Base-by-base conservation (phyloP, 75 land plant species). In the Larix kaempferi region DNA sequence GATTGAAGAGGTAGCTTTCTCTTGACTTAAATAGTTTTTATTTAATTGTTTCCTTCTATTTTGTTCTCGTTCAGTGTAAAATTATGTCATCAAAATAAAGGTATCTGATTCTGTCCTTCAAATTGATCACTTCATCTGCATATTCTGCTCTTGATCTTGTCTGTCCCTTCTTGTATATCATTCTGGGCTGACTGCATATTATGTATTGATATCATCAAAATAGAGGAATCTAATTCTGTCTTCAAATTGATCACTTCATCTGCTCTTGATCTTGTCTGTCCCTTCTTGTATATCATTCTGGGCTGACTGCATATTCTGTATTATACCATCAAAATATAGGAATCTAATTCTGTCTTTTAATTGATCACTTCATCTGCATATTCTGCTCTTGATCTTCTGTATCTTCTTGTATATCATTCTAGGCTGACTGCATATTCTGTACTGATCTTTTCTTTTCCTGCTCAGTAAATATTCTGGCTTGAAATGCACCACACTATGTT, bases 1-100 rank as follows among this genome's bases (percentile, higher is more conserved):
- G 92, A 7, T 27, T 88, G 19, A 74, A 72, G 58, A 92, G 92
- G 94, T 88, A 37, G 39, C 49, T 37, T 6, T 35, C 6, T 13
- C 33, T 66, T 26, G 6, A 66, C 1, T 5, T 3, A 66, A 21
- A 33, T 66, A 4, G 1, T n/a, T 37, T 39, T 33, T 6, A 33
- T 66, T 37, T 26, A 17, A 11, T 75, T 23, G n/a, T 44, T 74
- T 11, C 19, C 11, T 39, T 5, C 26, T 74, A 3, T 23, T 11
- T 39, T 35, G 26, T 14, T 74, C 4, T 74, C 15, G 2, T 61
- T 61, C 0, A 23, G 64, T 16, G 64, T 23, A n/a, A 61, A 8
- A 17, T 61, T 61, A 61, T 10, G 8, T 1, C 52, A 44, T 44
- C 52, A 44, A 7, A 44, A 7, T 44, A 6, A 7, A 44, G 52